These are phyloP conservation scores for Hansenula anomala DNA, from an alignment of 1,139 yeast genomes.

Conservation along the genomic window DNA sequence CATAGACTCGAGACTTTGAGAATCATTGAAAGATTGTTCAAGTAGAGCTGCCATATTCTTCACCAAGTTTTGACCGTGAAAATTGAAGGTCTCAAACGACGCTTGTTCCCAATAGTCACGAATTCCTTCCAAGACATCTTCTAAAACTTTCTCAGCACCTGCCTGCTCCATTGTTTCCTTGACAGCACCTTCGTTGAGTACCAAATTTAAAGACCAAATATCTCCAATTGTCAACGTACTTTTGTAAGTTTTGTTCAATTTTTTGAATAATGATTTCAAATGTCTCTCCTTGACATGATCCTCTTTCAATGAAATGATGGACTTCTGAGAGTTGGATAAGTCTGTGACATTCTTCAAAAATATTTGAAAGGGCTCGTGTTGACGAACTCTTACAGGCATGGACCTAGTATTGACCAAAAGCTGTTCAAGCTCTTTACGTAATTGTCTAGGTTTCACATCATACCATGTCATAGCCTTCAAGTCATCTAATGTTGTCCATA, in stretches of 20 bases:
- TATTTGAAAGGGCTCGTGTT: conserved; percentile 65
- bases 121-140: conserved; percentile 47
- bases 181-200: conserved; percentile 40
- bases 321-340: conserved; percentile 16
- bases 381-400: conserved; percentile 58
- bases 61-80: conserved; percentile 51
- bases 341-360: conserved; percentile 45
- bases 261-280: conserved; percentile 52
- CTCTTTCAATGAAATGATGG: conserved; percentile 35
- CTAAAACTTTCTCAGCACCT: conserved; percentile 65
- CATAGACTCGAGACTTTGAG: conserved; percentile 66
- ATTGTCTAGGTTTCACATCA: conserved; percentile 39
- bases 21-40: conserved; percentile 55
- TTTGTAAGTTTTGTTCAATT: conserved; percentile 19
- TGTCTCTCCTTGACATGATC: conserved; percentile 64
- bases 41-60: conserved; percentile 66
- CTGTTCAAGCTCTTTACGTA: conserved; percentile 50
- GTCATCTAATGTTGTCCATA: conserved; percentile 48
- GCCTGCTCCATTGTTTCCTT: conserved; percentile 58
- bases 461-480: conserved; percentile 48
- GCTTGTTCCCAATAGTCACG: conserved; percentile 41
- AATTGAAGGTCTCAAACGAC: conserved; percentile 52
- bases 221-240: conserved; percentile 43
- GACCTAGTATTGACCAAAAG: conserved; percentile 42
- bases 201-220: conserved; percentile 54